Evolutionary conservation across 2,329 filamentous ascomycete species (phyloP), one percentile per base, ranked within the genome.

Genomic region (Dactylellina haptotyla): DNA sequence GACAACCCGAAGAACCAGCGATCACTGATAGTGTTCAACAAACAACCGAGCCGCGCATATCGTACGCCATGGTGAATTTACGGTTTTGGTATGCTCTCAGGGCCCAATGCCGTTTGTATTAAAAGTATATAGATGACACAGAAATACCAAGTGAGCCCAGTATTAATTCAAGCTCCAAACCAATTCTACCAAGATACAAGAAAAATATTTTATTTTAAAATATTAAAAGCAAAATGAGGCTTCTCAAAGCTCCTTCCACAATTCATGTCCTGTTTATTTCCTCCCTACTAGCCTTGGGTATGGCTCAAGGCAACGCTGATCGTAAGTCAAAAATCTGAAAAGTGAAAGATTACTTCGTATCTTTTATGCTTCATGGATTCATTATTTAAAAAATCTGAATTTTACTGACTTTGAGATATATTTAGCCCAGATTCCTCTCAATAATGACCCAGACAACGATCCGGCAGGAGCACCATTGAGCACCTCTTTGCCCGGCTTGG

Each of bases 321-420:
- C 39, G 39, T 45, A 45, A 45, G 39, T 45, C 8, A 45, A 45
- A 5, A 45, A 45, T 45, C 39, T 45, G n/a, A 45, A 6, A 12
- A 45, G 39, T 45, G 39, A 45, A 45, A 45, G 39, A 45, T 45
- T 45, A 45, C 39, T 6, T 45, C 39, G 39, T 45, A 45, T 45
- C 39, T 45, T 45, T 45, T 16, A 45, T 45, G 39, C 39, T 16
- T 45, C 16, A 45, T 45, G n/a, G 39, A 45, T 45, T 45, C 10
- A 9, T 45, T 45, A 45, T 45, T 45, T 45, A 45, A 45, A 45
- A n/a, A 45, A 45, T 45, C 39, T 45, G 39, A 45, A n/a, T 45
- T n/a, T 45, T 45, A 45, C 39, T 45, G 39, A 45, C 39, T 16
- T 45, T 45, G 39, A 45, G 39, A 45, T 45, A 45, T n/a, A 45